Conservation (phyloP, 1,284 basidiomycete species). For the Moniliophthora roreri region DNA sequence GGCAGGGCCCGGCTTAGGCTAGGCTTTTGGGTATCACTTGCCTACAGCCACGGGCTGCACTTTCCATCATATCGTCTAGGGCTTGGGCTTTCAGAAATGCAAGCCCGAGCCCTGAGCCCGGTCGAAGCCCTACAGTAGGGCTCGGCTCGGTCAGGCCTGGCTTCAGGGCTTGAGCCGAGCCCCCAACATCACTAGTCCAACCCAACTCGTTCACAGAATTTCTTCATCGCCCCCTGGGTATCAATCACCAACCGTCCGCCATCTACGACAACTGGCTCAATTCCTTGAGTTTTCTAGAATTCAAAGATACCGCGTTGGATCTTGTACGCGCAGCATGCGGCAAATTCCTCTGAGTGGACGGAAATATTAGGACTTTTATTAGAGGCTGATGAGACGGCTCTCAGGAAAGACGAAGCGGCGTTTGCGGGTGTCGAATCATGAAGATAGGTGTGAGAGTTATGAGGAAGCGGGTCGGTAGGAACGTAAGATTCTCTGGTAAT, state of each 20-base stretch:
- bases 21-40: too few species aligned
- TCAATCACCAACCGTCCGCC: background rate
- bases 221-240: background rate
- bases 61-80: too few species aligned
- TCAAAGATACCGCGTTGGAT: background rate
- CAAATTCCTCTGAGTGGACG: background rate
- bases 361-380: background rate
- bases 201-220: background rate
- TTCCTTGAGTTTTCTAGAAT: background rate
- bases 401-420: background rate
- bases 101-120: too few species aligned
- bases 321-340: background rate
- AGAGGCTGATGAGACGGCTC: background rate
- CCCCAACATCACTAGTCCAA: too few species aligned
- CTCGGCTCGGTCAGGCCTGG: too few species aligned
- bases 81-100: too few species aligned
- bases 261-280: background rate
- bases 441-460: conserved; percentile 1
- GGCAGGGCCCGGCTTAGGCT: too few species aligned
- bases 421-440: conserved; percentile 1
- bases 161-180: too few species aligned
- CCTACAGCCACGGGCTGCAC: too few species aligned
- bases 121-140: too few species aligned
- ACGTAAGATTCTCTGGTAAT: background rate
- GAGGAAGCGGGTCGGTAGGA: background rate